Evolutionary conservation across 23 red algal genomes (phyloP).

Genomic region (Cyanidioschyzon merolae): DNA sequence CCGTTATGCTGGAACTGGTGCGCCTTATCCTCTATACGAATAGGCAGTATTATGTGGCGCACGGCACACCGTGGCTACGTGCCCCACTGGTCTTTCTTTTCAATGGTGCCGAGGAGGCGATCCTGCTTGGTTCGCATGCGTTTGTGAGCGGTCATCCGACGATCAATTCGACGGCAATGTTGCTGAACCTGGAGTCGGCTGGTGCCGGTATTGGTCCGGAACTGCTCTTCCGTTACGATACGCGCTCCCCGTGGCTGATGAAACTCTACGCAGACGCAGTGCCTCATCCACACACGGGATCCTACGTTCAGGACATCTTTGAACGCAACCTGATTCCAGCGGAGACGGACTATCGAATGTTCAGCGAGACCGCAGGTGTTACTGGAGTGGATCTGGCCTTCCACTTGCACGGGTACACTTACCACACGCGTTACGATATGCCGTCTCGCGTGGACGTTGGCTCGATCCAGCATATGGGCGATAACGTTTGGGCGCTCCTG

Average conservation of each 20-base stretch:
- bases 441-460: slow-evolving; percentile 29
- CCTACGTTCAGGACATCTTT: slow-evolving; percentile 50
- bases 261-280: slow-evolving; percentile 60
- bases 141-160: slow-evolving; percentile 61
- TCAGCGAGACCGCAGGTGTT: slow-evolving; percentile 52
- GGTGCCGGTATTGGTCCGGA: slow-evolving; percentile 50
- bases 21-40: slow-evolving; percentile 24
- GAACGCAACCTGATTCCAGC: slow-evolving; percentile 56
- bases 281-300: slow-evolving; percentile 38
- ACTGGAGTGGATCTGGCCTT: slow-evolving; percentile 70
- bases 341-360: slow-evolving; percentile 87
- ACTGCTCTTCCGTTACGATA: slow-evolving; percentile 63
- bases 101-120: slow-evolving; percentile 87
- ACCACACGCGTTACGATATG: slow-evolving; percentile 72
- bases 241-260: slow-evolving; percentile 66
- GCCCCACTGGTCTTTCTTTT: slow-evolving; percentile 48
- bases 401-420: slow-evolving; percentile 63
- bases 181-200: slow-evolving; percentile 82
- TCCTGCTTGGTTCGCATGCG: slow-evolving; percentile 67
- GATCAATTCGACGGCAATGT: slow-evolving; percentile 26
- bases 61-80: background rate
- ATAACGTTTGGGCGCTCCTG: slow-evolving; percentile 33
- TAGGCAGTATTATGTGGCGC: background rate
- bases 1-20: slow-evolving; percentile 37
- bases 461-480: slow-evolving; percentile 46